Evolutionary conservation across 305 asterid species (phyloP).

Genomic region (Striga hermonthica): DNA sequence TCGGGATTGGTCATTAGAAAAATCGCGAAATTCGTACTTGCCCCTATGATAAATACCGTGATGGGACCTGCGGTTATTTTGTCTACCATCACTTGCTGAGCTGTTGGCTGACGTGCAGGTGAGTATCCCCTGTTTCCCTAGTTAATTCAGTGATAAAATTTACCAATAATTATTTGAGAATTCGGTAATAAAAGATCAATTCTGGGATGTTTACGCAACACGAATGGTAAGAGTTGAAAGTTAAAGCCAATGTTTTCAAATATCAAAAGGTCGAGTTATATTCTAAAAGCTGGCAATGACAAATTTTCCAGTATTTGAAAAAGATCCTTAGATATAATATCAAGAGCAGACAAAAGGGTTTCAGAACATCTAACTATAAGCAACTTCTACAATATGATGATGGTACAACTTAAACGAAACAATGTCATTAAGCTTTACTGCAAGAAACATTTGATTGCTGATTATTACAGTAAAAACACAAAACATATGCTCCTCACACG

Average conservation of each 20-base stretch:
- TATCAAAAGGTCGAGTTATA: no score
- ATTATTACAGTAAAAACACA: neutral
- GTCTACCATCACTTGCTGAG: constrained; percentile 69
- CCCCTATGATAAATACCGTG: constrained; percentile 59
- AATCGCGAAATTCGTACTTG: constrained; percentile 60
- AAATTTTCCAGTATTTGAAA: no score
- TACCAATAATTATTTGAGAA: no score
- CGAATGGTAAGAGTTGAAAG: no score
- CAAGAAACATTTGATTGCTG: neutral
- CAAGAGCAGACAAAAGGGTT: neutral
- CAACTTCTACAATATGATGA: no score
- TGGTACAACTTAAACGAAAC: no score
- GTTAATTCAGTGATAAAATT: neutral
- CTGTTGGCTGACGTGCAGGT: constrained; percentile 74
- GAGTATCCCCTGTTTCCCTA: constrained; percentile 78
- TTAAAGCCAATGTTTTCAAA: no score
- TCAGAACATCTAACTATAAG: no score
- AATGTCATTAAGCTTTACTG: neutral
- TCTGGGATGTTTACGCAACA: no score
- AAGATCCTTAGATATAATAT: neutral
- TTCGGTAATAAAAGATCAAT: no score
- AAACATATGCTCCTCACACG: no score
- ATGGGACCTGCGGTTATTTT: constrained; percentile 71
- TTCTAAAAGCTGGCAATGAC: no score
- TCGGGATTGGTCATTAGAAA: constrained; percentile 74